Evolutionary conservation across 805 yeast genomes (phyloP).

Genomic region (Saturnispora ahearnii): DNA sequence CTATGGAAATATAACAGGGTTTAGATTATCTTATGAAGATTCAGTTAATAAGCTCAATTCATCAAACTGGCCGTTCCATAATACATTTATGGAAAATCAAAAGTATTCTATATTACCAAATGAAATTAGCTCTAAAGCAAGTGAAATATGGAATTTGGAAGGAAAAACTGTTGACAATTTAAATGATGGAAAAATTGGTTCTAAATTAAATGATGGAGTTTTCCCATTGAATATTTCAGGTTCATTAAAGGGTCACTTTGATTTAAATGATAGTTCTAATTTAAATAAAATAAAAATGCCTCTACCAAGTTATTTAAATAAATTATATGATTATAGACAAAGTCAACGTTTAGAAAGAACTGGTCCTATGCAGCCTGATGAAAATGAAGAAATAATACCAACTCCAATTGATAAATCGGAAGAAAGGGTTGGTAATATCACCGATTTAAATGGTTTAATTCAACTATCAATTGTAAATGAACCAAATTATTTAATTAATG

Average conservation of each 20-base stretch:
- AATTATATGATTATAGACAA: slow-evolving; percentile 17
- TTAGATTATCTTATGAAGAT: slow-evolving; percentile 56
- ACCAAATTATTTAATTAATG: background rate
- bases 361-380: slow-evolving; percentile 3
- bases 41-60: slow-evolving; percentile 34
- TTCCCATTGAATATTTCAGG: slow-evolving; percentile 39
- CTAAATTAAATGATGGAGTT: slow-evolving; percentile 24
- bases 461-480: slow-evolving; percentile 12
- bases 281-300: slow-evolving; percentile 20
- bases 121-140: slow-evolving; percentile 39
- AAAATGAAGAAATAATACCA: background rate
- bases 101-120: slow-evolving; percentile 53
- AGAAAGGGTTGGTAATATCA: slow-evolving; percentile 21
- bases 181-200: slow-evolving; percentile 6
- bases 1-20: slow-evolving; percentile 69
- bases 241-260: slow-evolving; percentile 35
- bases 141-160: slow-evolving; percentile 43
- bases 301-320: slow-evolving; percentile 23
- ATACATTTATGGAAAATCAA: slow-evolving; percentile 41
- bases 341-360: slow-evolving; percentile 9
- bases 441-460: slow-evolving; percentile 20
- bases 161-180: slow-evolving; percentile 12
- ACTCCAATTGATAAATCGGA: slow-evolving; percentile 4
- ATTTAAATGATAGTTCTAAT: slow-evolving; percentile 7
- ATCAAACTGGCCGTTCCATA: slow-evolving; percentile 49